Evolutionary conservation across 2,329 filamentous ascomycete genomes (phyloP).

Genomic region (Akanthomyces muscarius): DNA sequence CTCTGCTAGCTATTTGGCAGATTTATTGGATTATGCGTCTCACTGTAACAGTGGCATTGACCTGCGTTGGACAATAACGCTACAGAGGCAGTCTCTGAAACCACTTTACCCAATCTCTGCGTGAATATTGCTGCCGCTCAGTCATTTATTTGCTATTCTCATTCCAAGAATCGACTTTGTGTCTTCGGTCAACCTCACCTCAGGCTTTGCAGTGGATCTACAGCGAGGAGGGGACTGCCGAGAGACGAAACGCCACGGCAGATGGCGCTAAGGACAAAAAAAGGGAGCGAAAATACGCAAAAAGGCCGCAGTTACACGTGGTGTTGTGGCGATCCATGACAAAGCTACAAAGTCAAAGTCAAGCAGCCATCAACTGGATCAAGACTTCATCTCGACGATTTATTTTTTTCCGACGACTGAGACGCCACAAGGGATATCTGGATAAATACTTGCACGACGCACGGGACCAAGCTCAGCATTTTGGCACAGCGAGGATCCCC

Average conservation of each 20-base stretch:
- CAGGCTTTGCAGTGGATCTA: background rate
- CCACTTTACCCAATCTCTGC: too few species aligned
- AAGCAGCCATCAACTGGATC: background rate
- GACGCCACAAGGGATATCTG: background rate
- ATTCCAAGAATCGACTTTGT: too few species aligned
- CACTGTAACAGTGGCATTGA: too few species aligned
- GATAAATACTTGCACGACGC: too few species aligned
- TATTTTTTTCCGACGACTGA: background rate
- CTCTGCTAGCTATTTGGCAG: too few species aligned
- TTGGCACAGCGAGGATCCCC: background rate
- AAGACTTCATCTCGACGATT: background rate
- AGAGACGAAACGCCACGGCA: background rate
- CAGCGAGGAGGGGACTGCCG: background rate
- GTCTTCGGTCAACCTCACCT: too few species aligned
- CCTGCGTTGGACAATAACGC: too few species aligned
- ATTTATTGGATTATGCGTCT: too few species aligned
- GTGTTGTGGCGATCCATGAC: conserved; percentile 7
- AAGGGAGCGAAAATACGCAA: background rate
- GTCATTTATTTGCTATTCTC: background rate
- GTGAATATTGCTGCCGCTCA: background rate
- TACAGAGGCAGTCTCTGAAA: too few species aligned
- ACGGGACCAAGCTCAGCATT: background rate
- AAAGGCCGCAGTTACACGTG: conserved; percentile 7
- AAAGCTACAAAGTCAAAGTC: background rate
- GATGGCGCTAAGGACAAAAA: background rate